Evolutionary conservation across 73 alveolate genomes (phyloP).

Genomic region (Paraurostyla sp.): DNA sequence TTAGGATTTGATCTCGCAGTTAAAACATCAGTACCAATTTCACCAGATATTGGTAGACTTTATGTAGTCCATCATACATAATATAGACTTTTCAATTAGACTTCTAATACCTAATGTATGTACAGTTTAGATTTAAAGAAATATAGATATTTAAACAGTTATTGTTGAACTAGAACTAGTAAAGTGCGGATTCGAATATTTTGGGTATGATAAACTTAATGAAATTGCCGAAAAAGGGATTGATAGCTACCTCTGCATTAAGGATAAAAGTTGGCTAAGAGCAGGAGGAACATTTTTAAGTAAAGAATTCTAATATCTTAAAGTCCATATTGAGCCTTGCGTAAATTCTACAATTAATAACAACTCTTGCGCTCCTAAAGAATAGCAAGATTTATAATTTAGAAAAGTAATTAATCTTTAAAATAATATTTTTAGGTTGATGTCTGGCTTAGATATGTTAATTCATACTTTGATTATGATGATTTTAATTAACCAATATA

Average conservation of each 20-base stretch:
- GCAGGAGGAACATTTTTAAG: conserved; percentile 10
- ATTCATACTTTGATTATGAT: conserved; percentile 46
- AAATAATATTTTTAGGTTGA: neutral
- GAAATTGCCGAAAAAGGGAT: neutral
- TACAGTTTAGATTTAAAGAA: neutral
- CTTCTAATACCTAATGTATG: neutral
- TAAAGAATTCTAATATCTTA: neutral
- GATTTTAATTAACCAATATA: conserved; percentile 36
- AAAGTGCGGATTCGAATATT: neutral
- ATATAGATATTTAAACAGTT: neutral
- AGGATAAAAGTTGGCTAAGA: neutral
- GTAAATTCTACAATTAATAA: neutral
- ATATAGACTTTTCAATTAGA: neutral
- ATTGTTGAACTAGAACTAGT: neutral
- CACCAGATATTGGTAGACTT: neutral
- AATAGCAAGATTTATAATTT: neutral
- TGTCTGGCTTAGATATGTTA: neutral
- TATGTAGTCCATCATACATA: neutral
- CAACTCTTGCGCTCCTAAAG: neutral
- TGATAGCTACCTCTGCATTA: neutral
- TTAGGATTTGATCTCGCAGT: conserved; percentile 20
- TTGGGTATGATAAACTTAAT: neutral
- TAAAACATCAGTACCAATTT: neutral
- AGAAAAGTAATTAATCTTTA: neutral
- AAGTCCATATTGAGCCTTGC: neutral